phyloP scores from a whole-genome alignment of 352 stramenopile species.

The Globisporangium solare region DNA sequence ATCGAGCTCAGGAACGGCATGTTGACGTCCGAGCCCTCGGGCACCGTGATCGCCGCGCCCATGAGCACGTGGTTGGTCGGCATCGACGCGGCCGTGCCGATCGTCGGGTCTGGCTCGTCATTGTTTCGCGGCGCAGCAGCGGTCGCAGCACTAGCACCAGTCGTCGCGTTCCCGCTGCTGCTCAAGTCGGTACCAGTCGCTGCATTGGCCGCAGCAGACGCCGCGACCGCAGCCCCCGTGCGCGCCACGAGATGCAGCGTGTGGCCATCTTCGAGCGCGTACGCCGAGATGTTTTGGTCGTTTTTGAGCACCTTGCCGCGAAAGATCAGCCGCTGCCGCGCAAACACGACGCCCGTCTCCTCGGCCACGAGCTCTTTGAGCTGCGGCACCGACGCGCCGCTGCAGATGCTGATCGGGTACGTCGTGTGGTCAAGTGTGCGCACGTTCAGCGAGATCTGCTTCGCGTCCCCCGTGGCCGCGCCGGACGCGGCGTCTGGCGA shows the following conservation, averaged over 20 bases:
- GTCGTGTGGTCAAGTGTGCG: conserved; percentile 81
- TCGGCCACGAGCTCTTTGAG: conserved; percentile 66
- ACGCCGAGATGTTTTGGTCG: conserved; percentile 64
- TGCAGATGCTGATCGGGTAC: conserved; percentile 62
- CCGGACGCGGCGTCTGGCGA: too few relatives aligned
- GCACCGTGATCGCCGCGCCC: conserved; percentile 69
- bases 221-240: conserved; percentile 19
- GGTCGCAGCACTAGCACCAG: background rate
- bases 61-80: conserved; percentile 51
- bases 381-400: conserved; percentile 63
- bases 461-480: conserved; percentile 10
- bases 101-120: conserved; percentile 64
- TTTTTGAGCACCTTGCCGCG: conserved; percentile 86
- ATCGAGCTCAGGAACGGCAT: conserved; percentile 84
- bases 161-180: conserved; percentile 1
- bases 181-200: background rate
- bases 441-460: conserved; percentile 66
- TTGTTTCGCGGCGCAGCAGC: conserved; percentile 31
- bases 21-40: conserved; percentile 55
- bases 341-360: conserved; percentile 67
- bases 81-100: conserved; percentile 10
- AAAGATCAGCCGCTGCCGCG: conserved; percentile 82
- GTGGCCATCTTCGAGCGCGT: conserved; percentile 78
- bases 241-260: conserved; percentile 77
- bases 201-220: too few relatives aligned